Percentiles rank a stretch among this genome's conserved stretches.
These are phyloP conservation scores for Xylaria sp. DNA, from an alignment of 2,329 filamentous ascomycete species.

Conservation along the genomic window DNA sequence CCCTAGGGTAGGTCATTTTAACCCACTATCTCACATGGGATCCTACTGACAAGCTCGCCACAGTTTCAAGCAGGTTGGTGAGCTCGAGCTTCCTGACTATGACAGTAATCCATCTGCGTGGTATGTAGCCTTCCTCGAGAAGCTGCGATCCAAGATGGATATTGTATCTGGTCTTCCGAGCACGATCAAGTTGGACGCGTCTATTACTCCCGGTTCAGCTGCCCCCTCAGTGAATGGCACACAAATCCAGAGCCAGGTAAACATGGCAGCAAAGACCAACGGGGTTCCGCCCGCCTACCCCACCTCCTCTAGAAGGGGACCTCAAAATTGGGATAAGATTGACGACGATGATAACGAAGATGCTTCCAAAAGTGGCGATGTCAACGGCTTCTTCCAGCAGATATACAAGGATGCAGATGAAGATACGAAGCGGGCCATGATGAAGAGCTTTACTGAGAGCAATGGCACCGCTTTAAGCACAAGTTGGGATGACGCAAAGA, in stretches of 20 bases:
- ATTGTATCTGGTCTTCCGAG: conserved; percentile 13
- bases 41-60: conserved; percentile 26
- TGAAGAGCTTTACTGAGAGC: conserved; percentile 96
- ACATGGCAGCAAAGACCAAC: conserved; percentile 23
- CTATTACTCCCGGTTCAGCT: conserved; percentile 25
- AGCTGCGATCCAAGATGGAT: conserved; percentile 42
- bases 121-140: conserved; percentile 41
- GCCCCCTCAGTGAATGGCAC: conserved; percentile 27
- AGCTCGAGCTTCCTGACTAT: conserved; percentile 39
- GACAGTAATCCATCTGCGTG: conserved; percentile 36
- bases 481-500: conserved; percentile 85
- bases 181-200: background rate
- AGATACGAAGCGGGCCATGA: conserved; percentile 91
- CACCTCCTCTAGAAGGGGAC: conserved; percentile 82
- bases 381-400: conserved; percentile 89
- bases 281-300: conserved; percentile 72
- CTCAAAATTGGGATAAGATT: conserved; percentile 93
- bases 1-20: conserved; percentile 40
- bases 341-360: conserved; percentile 63
- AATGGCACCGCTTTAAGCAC: conserved; percentile 93
- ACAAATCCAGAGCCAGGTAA: conserved; percentile 20
- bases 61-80: conserved; percentile 39
- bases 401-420: conserved; percentile 80
- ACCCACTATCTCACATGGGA: background rate
- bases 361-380: conserved; percentile 67